Base-by-base conservation (phyloP, 225 moss, liverwort and hornwort genomes). In the Bryoerythrophyllum caledonicum region DNA sequence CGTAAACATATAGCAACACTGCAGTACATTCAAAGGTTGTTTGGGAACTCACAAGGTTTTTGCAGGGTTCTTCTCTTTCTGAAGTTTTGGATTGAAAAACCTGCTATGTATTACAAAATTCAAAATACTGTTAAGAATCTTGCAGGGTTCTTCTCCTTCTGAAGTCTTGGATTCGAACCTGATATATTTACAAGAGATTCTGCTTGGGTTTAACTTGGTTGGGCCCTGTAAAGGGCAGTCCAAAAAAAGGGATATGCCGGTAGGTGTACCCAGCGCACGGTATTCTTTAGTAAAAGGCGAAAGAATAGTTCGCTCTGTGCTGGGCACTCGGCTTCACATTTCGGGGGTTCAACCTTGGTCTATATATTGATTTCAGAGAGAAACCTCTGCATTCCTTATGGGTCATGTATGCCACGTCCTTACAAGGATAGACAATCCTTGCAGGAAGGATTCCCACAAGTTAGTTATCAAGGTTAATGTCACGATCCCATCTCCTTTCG, bases 201-300 rank as follows among this genome's bases (percentile, higher is more conserved):
- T 5, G 5, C 32, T 32, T 32, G 32, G 32, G 32, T 32, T 9
- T 8, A 0, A 38, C 1, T 55, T 44, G 15, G 68, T 43, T 44
- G 74, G 74, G 68, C 74, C 54, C 68, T 23, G 20, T 55, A 4
- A 74, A 24, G 63, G 30, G 12, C 67, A 30, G 26, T 61, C 61
- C 68, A 63, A 54, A 62, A 70, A 54, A 40, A 2, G 1, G 30
- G 52, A 27, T 70, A 70, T 77, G 77, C 62, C 69, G 41, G 21
- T 62, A 4, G 0, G 28, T 77, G 79, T 79, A 67, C 79, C 62
- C 81, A 73, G 81, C 82, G 78, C 84, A 88, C 81, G 84, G 86
- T 88, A 86, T 86, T 84, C 88, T 84, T 88, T 84, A 82, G 88
- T 91, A 84, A 78, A 49, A 91, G 86, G 88, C 79, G 82, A 88